Evolutionary conservation across 140 eudicot genomes (phyloP).

Genomic region (Flaveria floridana): DNA sequence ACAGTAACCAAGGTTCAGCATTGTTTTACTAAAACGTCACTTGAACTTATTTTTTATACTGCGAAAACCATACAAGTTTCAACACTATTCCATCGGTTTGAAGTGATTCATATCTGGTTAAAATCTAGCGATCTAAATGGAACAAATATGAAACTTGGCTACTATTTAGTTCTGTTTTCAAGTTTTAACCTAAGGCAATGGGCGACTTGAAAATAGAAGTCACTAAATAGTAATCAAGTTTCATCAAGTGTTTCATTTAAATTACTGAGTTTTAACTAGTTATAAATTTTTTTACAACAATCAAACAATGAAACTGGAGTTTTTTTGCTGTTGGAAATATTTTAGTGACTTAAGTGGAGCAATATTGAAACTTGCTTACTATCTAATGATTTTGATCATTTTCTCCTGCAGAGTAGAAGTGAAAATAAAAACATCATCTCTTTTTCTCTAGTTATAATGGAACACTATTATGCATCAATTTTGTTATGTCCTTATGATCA

Average conservation of each 20-base stretch:
- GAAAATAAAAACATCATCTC: neutral
- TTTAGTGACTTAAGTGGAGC: neutral
- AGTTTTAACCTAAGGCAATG: neutral
- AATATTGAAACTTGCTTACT: neutral
- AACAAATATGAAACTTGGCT: slow-evolving; percentile 2
- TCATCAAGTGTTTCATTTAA: neutral
- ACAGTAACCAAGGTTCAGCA: neutral
- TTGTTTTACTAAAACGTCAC: neutral
- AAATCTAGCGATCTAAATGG: neutral
- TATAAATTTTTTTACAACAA: neutral
- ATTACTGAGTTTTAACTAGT: neutral
- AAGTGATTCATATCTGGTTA: neutral
- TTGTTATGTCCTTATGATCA: neutral
- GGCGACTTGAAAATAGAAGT: neutral
- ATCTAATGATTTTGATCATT: neutral
- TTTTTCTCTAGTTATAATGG: neutral
- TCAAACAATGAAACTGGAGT: neutral
- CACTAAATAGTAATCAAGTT: neutral
- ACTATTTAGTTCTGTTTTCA: neutral
- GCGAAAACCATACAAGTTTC: neutral
- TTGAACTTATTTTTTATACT: neutral
- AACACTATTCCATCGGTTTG: neutral
- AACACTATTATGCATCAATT: neutral
- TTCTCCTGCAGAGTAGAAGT: neutral
- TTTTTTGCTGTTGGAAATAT: neutral